These are phyloP conservation scores for Pelargonium myrrhifolium DNA, from an alignment of 441 rosid species.

Conservation along the genomic window DNA sequence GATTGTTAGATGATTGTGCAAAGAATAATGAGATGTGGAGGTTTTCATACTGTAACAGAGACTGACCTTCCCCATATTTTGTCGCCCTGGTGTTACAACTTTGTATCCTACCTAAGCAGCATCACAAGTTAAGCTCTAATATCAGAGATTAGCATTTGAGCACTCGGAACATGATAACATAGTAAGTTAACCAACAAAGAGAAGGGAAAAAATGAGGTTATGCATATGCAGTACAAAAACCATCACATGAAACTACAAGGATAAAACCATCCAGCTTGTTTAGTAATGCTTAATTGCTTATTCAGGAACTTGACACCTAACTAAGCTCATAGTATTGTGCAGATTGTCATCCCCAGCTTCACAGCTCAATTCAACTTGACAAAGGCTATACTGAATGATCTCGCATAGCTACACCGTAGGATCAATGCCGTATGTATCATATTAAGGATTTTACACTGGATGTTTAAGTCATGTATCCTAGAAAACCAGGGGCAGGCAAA, in stretches of 20 bases:
- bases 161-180: background rate
- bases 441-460: too few species aligned
- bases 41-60: slow-evolving; percentile 1
- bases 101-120: slow-evolving; percentile 72
- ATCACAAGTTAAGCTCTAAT: slow-evolving; percentile 21
- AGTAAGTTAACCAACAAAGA: background rate
- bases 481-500: too few species aligned
- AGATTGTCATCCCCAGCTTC: background rate
- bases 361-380: background rate
- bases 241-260: background rate
- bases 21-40: slow-evolving; percentile 6
- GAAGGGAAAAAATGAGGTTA: background rate
- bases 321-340: too few species aligned
- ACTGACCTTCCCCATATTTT: slow-evolving; percentile 70
- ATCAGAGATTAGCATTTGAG: slow-evolving; percentile 7
- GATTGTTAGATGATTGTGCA: slow-evolving; percentile 4
- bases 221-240: background rate
- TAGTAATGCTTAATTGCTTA: too few species aligned
- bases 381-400: background rate
- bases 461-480: too few species aligned
- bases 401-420: too few species aligned
- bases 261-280: background rate
- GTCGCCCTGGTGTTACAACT: slow-evolving; percentile 54
- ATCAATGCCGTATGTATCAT: too few species aligned
- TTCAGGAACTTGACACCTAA: too few species aligned